Evolutionary conservation across 164 flowering plant genomes (phyloP).

Genomic region (Berberis thunbergii): DNA sequence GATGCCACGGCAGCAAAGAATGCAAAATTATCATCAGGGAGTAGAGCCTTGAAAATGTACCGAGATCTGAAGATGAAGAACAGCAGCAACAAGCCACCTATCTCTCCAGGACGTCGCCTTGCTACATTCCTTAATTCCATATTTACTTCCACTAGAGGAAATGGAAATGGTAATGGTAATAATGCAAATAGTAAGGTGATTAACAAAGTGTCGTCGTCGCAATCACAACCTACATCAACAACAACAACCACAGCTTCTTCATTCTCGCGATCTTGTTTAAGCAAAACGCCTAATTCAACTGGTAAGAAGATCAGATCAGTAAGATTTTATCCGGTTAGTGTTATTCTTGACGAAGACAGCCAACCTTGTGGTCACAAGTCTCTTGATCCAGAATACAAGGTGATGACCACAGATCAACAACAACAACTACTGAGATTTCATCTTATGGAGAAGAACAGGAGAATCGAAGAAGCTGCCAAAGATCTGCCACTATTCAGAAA

Average conservation of each 20-base stretch:
- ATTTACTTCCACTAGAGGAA: slow-evolving; percentile 23
- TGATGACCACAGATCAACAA: neutral
- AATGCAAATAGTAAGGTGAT: too few relatives aligned
- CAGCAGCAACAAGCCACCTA: slow-evolving; percentile 41
- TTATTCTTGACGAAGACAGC: slow-evolving; percentile 53
- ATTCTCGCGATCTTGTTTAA: slow-evolving; percentile 74
- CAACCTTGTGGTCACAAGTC: slow-evolving; percentile 49
- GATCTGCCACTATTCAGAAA: slow-evolving; percentile 26
- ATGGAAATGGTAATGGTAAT: neutral
- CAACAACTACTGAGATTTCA: neutral
- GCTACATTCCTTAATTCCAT: slow-evolving; percentile 75
- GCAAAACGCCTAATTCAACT: slow-evolving; percentile 43
- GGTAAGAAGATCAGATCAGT: slow-evolving; percentile 55
- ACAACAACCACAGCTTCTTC: slow-evolving; percentile 73
- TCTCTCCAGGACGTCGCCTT: slow-evolving; percentile 75
- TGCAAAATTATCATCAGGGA: slow-evolving; percentile 42
- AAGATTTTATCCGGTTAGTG: slow-evolving; percentile 65
- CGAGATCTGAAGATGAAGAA: slow-evolving; percentile 67
- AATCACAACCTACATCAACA: too few relatives aligned
- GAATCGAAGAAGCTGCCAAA: slow-evolving; percentile 42
- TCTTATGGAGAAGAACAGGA: slow-evolving; percentile 31
- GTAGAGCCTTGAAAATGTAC: slow-evolving; percentile 62
- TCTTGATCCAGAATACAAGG: slow-evolving; percentile 18
- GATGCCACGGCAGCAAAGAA: slow-evolving; percentile 17
- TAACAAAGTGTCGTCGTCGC: too few relatives aligned